Evolutionary conservation across 1,139 yeast species (phyloP).

Genomic region (Geotrichum bryndzae): DNA sequence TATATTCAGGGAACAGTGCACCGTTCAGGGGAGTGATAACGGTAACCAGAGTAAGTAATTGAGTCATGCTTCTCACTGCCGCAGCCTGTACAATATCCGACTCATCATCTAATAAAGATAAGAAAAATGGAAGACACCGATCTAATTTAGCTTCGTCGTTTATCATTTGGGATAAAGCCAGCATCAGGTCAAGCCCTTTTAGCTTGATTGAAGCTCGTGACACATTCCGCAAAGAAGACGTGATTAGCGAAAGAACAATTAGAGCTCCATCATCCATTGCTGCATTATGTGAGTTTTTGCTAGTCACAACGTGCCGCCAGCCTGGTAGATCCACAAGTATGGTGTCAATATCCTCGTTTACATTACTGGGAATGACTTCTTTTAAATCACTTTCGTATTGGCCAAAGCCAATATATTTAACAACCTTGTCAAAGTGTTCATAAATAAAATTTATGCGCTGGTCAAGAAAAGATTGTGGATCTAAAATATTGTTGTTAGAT

Average conservation of each 20-base stretch:
- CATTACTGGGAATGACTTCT: neutral
- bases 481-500: neutral
- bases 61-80: conserved; percentile 39
- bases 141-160: conserved; percentile 83
- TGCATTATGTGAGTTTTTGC: conserved; percentile 29
- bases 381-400: conserved; percentile 11
- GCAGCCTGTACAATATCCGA: conserved; percentile 52
- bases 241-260: conserved; percentile 56
- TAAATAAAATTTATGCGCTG: conserved; percentile 15
- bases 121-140: conserved; percentile 73
- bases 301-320: conserved; percentile 30
- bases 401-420: conserved; percentile 12
- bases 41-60: conserved; percentile 59
- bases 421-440: conserved; percentile 39
- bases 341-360: conserved; percentile 30
- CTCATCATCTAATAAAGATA: conserved; percentile 50
- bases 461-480: conserved; percentile 14
- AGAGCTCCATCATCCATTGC: conserved; percentile 47
- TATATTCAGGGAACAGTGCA: conserved; percentile 70
- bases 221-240: conserved; percentile 61
- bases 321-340: conserved; percentile 50
- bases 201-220: conserved; percentile 56
- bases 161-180: conserved; percentile 70
- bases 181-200: conserved; percentile 67
- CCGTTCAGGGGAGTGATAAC: conserved; percentile 70